Evolutionary conservation across 1,284 basidiomycete genomes (phyloP), one percentile per base, ranked within the genome.

Genomic region (Phaffia rhodozyma): DNA sequence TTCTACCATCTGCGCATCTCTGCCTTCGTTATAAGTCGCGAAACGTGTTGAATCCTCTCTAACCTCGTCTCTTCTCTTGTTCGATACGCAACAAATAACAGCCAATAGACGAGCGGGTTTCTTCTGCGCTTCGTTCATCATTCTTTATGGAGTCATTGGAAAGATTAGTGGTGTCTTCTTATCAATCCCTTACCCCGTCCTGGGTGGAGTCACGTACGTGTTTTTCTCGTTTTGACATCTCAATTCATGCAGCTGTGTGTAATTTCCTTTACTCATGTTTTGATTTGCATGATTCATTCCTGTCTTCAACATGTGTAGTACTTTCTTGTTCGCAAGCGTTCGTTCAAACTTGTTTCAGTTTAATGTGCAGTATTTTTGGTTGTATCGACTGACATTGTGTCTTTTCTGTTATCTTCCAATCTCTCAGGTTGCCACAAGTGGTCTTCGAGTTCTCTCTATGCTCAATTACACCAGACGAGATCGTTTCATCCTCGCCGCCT

Each of bases 141-240:
- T 70, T 27, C 57, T 70, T 32, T 67, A 61, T 27, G 67, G 67
- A 50, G 57, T 89, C 54, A 77, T 91, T 1, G 87, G 87, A 55
- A 91, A 91, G 73, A 78, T 91, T 52, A 85, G 85, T 2, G 87
- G 86, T 0, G 83, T 87, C 32, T 87, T 89, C 75, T 80, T 89
- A 5, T 82, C 86, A 1, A 88, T 89, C 66, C 89, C 89, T 0
- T 85, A 87, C 68, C 78, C 87, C 0, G 86, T 91, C 11, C 80
- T 92, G 0, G 89, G 90, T 2, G 88, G 88, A 5, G 86, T 89
- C 2, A 90, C 86, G 18, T 43, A 43, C 38, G 38, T 43, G 13
- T 43, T 11, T 16, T 43, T 43, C 38, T 16, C 13, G 7, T 2
- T 43, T 43, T 2, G 38, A 11, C 13, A 2, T 43, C 5, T 9